Conservation (phyloP, 441 rosid species). For the Syzygium syzygioides region DNA sequence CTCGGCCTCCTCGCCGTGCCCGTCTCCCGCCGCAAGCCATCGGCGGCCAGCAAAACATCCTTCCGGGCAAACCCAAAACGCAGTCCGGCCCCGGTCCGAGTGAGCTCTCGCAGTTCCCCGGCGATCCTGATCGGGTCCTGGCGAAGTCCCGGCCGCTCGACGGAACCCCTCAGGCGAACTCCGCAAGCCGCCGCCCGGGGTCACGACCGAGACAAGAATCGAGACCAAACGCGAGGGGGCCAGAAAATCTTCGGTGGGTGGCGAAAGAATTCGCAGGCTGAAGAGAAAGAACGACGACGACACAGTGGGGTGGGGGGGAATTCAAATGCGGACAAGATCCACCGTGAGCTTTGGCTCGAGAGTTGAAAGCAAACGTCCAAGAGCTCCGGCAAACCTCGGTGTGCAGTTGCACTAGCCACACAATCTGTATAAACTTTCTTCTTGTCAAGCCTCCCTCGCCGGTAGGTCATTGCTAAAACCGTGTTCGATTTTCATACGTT, state of each 20-base stretch:
- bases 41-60: neutral
- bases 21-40: too few relatives aligned
- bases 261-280: neutral
- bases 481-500: neutral
- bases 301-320: neutral
- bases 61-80: neutral
- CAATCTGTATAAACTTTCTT: neutral
- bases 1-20: too few relatives aligned
- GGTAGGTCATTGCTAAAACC: neutral
- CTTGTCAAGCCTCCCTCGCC: neutral
- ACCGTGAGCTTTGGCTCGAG: too few relatives aligned
- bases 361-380: too few relatives aligned
- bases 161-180: fast-evolving
- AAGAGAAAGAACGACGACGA: neutral
- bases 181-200: neutral
- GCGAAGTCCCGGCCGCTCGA: neutral
- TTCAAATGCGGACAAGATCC: too few relatives aligned
- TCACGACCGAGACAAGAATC: neutral
- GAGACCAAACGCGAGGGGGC: fast-evolving
- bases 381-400: too few relatives aligned
- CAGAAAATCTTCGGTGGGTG: neutral
- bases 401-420: too few relatives aligned
- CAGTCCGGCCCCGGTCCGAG: fast-evolving
- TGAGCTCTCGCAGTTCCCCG: neutral
- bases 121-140: neutral